phyloP scores from a whole-genome alignment of 1,284 basidiomycete species.

The Porogramme epimiltina region DNA sequence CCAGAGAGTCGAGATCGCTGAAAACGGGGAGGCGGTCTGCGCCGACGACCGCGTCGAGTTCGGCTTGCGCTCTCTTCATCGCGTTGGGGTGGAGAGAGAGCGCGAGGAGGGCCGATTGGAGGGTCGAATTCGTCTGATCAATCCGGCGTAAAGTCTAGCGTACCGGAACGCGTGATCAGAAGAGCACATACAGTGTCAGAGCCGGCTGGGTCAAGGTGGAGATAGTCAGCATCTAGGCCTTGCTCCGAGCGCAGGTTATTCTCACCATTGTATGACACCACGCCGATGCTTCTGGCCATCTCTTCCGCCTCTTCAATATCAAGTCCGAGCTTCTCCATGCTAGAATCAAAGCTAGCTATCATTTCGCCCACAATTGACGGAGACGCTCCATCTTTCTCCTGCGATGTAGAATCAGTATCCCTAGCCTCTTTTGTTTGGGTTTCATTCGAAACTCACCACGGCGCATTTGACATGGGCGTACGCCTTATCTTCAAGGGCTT shows the following conservation, averaged over 20 bases:
- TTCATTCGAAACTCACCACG: too few species aligned
- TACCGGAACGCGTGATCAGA: too few species aligned
- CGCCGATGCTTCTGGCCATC: not conserved
- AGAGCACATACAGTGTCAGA: slow-evolving; percentile 13
- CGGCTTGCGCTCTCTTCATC: slow-evolving; percentile 30
- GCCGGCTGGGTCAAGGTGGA: slow-evolving; percentile 5
- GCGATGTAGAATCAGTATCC: too few species aligned
- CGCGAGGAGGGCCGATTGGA: slow-evolving; percentile 21
- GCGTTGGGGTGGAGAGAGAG: slow-evolving; percentile 33
- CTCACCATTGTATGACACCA: slow-evolving; percentile 4
- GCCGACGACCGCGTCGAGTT: slow-evolving; percentile 36
- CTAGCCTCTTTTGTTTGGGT: too few species aligned
- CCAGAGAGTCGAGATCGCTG: slow-evolving; percentile 28
- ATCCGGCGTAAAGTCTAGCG: not conserved
- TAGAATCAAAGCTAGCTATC: too few species aligned
- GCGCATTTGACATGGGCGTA: too few species aligned
- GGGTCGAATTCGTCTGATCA: not conserved
- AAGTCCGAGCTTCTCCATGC: not conserved
- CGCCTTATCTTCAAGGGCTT: not conserved
- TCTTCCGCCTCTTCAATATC: not conserved
- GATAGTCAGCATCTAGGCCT: too few species aligned
- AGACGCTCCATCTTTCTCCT: too few species aligned
- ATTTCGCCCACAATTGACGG: too few species aligned
- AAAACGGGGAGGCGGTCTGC: slow-evolving; percentile 31
- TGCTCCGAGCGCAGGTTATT: too few species aligned